phyloP scores from a whole-genome alignment of 805 yeast species.

The Ogataea degrootiae region DNA sequence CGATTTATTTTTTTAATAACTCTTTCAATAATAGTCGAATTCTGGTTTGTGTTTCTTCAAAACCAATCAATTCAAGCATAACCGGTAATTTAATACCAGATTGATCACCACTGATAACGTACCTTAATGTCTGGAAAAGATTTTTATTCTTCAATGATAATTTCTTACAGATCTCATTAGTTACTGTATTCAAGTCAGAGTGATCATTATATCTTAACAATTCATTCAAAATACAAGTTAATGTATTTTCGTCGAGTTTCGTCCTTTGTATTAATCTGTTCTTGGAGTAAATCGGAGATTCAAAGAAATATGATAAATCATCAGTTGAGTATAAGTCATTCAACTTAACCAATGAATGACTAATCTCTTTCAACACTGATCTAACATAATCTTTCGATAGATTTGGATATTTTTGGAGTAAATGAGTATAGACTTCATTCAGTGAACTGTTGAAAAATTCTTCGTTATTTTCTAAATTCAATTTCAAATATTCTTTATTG shows the following conservation, averaged over 20 bases:
- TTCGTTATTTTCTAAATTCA: constrained; percentile 36
- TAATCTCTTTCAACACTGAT: constrained; percentile 38
- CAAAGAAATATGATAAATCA: constrained; percentile 46
- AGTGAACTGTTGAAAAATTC: constrained; percentile 34
- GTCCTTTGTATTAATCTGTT: constrained; percentile 11
- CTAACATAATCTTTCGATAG: constrained; percentile 31
- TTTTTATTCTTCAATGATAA: constrained; percentile 31
- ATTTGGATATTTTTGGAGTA: constrained; percentile 15
- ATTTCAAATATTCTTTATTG: constrained; percentile 63
- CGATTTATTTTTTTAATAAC: neutral
- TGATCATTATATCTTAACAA: constrained; percentile 5
- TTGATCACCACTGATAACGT: constrained; percentile 62
- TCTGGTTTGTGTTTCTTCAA: constrained; percentile 30
- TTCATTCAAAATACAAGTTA: constrained; percentile 4
- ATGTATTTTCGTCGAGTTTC: constrained; percentile 9
- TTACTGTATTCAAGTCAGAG: constrained; percentile 7
- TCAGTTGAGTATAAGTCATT: constrained; percentile 41
- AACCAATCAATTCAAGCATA: constrained; percentile 53
- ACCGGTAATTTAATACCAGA: constrained; percentile 67
- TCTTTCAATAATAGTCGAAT: neutral
- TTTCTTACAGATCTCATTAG: constrained; percentile 1
- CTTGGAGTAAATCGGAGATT: constrained; percentile 28
- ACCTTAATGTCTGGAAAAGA: constrained; percentile 56
- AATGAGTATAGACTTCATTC: constrained; percentile 22
- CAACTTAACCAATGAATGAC: constrained; percentile 47